Base-by-base conservation (phyloP, 2,329 filamentous ascomycete species). In the Alternaria infectoria region DNA sequence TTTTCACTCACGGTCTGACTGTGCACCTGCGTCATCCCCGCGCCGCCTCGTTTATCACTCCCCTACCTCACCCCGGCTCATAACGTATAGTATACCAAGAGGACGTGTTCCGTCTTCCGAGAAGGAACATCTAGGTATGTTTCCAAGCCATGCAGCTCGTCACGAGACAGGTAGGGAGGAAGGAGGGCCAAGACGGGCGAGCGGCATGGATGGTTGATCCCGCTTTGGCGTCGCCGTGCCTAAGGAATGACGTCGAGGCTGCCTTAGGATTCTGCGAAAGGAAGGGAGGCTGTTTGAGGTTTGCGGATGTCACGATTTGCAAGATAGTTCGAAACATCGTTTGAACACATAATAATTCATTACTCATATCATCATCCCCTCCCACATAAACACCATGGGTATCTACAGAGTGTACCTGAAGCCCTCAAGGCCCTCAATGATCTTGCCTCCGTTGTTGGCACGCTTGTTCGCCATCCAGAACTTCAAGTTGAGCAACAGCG, bases 401-500 rank as follows among this genome's bases (percentile, higher is more conserved):
- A 25, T 45, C 28, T 69, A 73, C 59, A 72, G 54, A 3, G 76
- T 78, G 52, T 78, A 78, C 45, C 74, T 70, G 61, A 78, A 77
- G 2, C 75, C 74, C 49, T 68, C 70, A 44, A 77, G 69, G 19
- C 72, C 66, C 66, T 82, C 80, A n/a, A 83, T 74, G 32, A 79
- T 67, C 57, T 79, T 69, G 64, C 81, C 80, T 10, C 81, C 81
- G 8, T 75, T 68, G n/a, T 74, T 78, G 1, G 78, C 77, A 57
- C 74, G 74, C 65, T 73, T 73, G 57, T 83, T 83, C 23, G 75
- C 72, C n/a, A 59, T 62, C 57, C 67, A 66, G 60, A 82, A 81
- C 57, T 74, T 71, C 13, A 80, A 25, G 9, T 69, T 73, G 59
- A 78, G 60, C 10, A 77, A 43, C 3, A 67, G 58, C 7, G 80